A percentile compares a stretch with the other conserved stretches of the same genome.
phyloP scores from a whole-genome alignment of 345 rosid genomes.

The Gossypium herbaceum region DNA sequence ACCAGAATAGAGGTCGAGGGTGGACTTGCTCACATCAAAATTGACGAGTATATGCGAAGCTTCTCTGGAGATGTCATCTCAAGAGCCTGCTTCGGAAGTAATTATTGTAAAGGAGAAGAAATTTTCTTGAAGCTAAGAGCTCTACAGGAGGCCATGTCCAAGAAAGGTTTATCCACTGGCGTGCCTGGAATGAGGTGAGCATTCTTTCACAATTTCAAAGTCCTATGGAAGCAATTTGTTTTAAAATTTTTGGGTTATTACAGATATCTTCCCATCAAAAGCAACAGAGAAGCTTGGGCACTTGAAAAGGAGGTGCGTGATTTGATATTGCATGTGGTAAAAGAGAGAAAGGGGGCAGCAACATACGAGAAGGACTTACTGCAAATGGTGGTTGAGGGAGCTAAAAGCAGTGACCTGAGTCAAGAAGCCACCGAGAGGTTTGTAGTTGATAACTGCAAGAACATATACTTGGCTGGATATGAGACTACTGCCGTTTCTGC shows the following conservation, averaged over 20 bases:
- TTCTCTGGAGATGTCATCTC: conserved; percentile 54
- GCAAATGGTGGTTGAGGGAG: conserved; percentile 35
- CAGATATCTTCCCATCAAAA: conserved; percentile 32
- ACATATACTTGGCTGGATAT: conserved; percentile 43
- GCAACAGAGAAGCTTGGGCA: conserved; percentile 34
- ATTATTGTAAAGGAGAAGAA: conserved; percentile 29
- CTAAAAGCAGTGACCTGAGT: conserved; percentile 21
- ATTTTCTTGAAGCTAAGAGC: conserved; percentile 36
- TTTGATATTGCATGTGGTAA: conserved; percentile 29
- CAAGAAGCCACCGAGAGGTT: conserved; percentile 25
- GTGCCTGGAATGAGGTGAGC: conserved; percentile 43
- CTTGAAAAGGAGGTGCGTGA: conserved; percentile 33
- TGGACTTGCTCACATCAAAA: conserved; percentile 31
- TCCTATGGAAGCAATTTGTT: background rate
- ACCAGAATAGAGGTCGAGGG: conserved; percentile 21
- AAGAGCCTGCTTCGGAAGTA: conserved; percentile 48
- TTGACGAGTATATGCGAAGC: conserved; percentile 32
- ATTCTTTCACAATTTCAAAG: background rate
- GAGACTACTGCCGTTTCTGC: conserved; percentile 43
- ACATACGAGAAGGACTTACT: conserved; percentile 29
- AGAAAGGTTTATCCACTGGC: conserved; percentile 22
- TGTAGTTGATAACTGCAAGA: conserved; percentile 50
- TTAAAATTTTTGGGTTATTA: background rate
- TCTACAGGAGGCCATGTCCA: conserved; percentile 38
- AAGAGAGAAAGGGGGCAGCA: conserved; percentile 20